phyloP scores from a whole-genome alignment of 345 rosid genomes.

The Heritiera littoralis region DNA sequence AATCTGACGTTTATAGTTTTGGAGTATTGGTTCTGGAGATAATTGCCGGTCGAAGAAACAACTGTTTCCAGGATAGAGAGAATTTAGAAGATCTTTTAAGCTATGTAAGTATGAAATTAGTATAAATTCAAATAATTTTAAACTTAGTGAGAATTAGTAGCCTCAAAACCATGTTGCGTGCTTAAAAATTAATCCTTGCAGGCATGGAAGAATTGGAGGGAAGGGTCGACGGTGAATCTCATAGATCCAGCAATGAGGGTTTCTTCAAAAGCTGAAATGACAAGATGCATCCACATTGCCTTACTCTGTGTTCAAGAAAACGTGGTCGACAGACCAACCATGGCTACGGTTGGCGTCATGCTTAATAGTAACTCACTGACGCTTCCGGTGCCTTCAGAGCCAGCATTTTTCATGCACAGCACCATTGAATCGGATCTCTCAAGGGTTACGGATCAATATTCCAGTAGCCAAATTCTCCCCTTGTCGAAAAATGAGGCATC shows the following conservation, averaged over 20 bases:
- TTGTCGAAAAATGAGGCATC: neutral
- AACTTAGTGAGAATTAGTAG: neutral
- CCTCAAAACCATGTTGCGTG: neutral
- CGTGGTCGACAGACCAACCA: slow-evolving; percentile 54
- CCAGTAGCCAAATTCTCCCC: neutral
- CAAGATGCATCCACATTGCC: slow-evolving; percentile 61
- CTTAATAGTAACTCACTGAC: slow-evolving; percentile 28
- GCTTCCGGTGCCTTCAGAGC: neutral
- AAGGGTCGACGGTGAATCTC: slow-evolving; percentile 32
- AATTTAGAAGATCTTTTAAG: slow-evolving; percentile 31
- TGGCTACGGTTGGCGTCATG: slow-evolving; percentile 50
- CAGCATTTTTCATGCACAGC: slow-evolving; percentile 12
- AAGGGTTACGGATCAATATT: neutral
- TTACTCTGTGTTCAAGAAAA: slow-evolving; percentile 61
- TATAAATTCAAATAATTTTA: neutral
- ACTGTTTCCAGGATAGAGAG: slow-evolving; percentile 15
- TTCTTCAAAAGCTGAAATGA: slow-evolving; percentile 24
- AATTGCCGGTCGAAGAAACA: slow-evolving; percentile 39
- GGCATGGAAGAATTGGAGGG: slow-evolving; percentile 49
- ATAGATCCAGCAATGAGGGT: slow-evolving; percentile 36
- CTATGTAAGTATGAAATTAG: slow-evolving; percentile 31
- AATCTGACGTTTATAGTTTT: slow-evolving; percentile 49
- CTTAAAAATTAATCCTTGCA: slow-evolving; percentile 7
- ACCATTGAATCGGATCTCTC: neutral
- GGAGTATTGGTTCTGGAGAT: slow-evolving; percentile 50